A percentile compares a stretch with the other conserved stretches of the same genome.
Conservation (phyloP, 768 basidiomycete genomes). For the Auricularia heimuer region DNA sequence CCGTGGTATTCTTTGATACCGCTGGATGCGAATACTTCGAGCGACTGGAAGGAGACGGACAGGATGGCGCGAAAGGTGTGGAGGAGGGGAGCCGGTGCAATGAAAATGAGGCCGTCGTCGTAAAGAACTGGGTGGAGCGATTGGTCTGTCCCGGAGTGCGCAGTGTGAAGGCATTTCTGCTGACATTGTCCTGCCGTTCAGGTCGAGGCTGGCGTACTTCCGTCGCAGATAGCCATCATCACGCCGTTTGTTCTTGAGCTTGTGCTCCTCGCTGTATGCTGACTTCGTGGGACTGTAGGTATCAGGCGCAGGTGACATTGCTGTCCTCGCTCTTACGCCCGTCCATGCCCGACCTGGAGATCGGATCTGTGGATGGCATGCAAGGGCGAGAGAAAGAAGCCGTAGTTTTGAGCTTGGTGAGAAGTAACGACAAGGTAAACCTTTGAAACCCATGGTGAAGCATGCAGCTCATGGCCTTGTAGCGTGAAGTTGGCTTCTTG, state of each 20-base stretch:
- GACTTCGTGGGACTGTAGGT: slow-evolving; percentile 32
- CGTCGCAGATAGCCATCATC: slow-evolving; percentile 75
- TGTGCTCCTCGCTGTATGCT: background rate
- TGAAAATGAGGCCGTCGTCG: slow-evolving; percentile 88
- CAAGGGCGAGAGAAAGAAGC: slow-evolving; percentile 96
- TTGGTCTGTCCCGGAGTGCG: slow-evolving; percentile 39
- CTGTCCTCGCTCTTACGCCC: slow-evolving; percentile 70
- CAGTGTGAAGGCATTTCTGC: background rate
- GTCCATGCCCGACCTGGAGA: slow-evolving; percentile 48
- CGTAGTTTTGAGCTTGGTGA: slow-evolving; percentile 82
- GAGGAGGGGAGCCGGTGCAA: slow-evolving; percentile 89
- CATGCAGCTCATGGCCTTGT: background rate
- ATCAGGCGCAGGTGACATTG: slow-evolving; percentile 89
- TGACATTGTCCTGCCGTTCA: slow-evolving; percentile 17
- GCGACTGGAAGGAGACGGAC: slow-evolving; percentile 48
- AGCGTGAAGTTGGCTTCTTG: slow-evolving; percentile 90
- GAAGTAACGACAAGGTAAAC: slow-evolving; percentile 75
- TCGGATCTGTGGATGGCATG: slow-evolving; percentile 94
- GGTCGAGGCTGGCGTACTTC: slow-evolving; percentile 50
- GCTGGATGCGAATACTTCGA: slow-evolving; percentile 92
- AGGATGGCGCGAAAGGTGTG: slow-evolving; percentile 21
- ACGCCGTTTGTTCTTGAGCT: slow-evolving; percentile 49
- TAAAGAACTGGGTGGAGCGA: slow-evolving; percentile 70
- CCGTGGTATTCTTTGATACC: slow-evolving; percentile 91
- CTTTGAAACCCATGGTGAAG: background rate